Percentiles rank a stretch among this genome's conserved stretches.
phyloP scores from a whole-genome alignment of 345 rosid species.

The Salix suchowensis region DNA sequence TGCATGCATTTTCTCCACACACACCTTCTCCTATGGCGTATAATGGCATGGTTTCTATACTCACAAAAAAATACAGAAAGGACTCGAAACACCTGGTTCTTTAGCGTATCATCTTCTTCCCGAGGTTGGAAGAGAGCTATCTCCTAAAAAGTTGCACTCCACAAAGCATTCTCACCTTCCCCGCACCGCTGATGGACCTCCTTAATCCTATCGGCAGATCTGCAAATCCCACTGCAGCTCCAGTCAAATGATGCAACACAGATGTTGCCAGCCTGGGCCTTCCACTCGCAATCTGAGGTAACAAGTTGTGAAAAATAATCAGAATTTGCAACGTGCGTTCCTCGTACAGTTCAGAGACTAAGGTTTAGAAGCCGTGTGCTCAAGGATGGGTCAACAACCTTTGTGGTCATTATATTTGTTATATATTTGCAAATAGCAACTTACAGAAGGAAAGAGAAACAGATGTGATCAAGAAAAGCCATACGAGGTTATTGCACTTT shows the following conservation, averaged over 20 bases:
- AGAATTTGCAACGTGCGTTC: not conserved
- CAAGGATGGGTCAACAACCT: no score
- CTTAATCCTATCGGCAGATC: conserved; percentile 80
- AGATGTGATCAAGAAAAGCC: no score
- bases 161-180: conserved; percentile 83
- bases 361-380: no score
- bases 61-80: conserved; percentile 16
- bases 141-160: conserved; percentile 68
- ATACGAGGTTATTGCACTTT: no score
- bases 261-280: conserved; percentile 94
- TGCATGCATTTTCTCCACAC: conserved; percentile 7
- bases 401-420: no score
- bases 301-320: not conserved
- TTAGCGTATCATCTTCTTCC: conserved; percentile 27
- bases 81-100: conserved; percentile 11
- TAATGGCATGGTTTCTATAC: conserved; percentile 21
- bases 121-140: conserved; percentile 32
- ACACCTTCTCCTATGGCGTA: not conserved
- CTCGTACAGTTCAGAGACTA: no score
- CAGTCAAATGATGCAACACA: conserved; percentile 96
- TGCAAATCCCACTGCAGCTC: conserved; percentile 97
- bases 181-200: conserved; percentile 92
- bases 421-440: no score
- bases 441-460: no score
- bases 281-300: conserved; percentile 86